These are phyloP conservation scores for Pseudogymnoascus sp. DNA, from an alignment of 2,329 filamentous ascomycete species.

Conservation along the genomic window DNA sequence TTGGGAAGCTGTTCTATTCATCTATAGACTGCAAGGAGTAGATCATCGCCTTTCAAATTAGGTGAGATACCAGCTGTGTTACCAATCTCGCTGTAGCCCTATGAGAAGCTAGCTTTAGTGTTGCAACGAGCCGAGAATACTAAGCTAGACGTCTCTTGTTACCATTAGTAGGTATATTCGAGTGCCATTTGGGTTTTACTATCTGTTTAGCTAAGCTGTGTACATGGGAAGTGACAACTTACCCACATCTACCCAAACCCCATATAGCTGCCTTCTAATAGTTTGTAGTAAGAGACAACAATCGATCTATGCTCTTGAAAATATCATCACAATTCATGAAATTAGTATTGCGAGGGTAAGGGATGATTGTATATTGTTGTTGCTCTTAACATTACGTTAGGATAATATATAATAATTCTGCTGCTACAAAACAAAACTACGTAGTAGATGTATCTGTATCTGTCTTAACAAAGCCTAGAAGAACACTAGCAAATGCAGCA, in stretches of 20 bases:
- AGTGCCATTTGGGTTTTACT: conserved; percentile 34
- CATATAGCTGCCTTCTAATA: conserved; percentile 11
- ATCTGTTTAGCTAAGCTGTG: conserved; percentile 1
- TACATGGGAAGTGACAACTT: neutral
- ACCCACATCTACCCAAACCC: conserved; percentile 16
- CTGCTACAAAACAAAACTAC: neutral
- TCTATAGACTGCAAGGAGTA: conserved; percentile 18
- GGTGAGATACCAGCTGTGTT: conserved; percentile 18
- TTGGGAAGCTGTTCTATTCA: conserved; percentile 15
- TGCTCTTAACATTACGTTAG: neutral
- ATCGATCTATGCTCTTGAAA: conserved; percentile 12
- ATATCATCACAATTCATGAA: conserved; percentile 9
- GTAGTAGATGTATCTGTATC: conserved; percentile 9
- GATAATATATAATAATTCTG: neutral
- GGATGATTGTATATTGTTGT: conserved; percentile 11
- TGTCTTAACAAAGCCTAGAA: conserved; percentile 9
- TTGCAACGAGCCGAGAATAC: conserved; percentile 33
- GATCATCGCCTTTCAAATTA: conserved; percentile 17
- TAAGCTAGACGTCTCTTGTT: conserved; percentile 20
- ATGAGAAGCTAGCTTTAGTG: conserved; percentile 25
- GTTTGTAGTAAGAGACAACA: conserved; percentile 5
- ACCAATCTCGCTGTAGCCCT: conserved; percentile 27
- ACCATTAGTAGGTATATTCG: conserved; percentile 27
- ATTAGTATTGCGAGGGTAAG: conserved; percentile 12
- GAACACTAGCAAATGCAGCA: conserved; percentile 11